Evolutionary conservation across 345 rosid species (phyloP), one percentile per base, ranked within the genome.

Genomic region (Punica granatum): DNA sequence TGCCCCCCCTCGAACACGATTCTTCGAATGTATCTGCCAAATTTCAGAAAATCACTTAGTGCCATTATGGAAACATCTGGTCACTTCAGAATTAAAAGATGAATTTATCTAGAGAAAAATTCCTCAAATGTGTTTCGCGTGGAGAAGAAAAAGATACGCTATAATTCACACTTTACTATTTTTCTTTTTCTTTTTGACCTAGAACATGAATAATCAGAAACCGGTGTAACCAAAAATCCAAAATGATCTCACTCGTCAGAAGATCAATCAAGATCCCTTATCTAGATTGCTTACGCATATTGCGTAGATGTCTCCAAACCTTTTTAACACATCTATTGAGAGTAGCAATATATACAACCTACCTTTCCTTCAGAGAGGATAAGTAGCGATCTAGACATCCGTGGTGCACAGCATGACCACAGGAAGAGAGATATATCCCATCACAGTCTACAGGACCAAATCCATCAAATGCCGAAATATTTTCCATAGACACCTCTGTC

Each of bases 331-430:
- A 56, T 56, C 3, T 26, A 2, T 56, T 26, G 7, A 56, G 61
- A 26, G 61, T 25, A 30, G 26, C 32, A 56, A 56, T 13, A 23
- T 35, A 36, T 30, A 60, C 30, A 39, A 78, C 83, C 75, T 72
- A 78, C 98, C 97, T 89, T 69, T 94, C 99, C 81, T 64, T 86
- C 80, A 91, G 72, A 19, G 96, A 94, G n/a, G 79, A 79, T 59
- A 94, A 70, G 78, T 94, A 94, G 41, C 92, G 89, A 67, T 89
- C 89, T 61, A 88, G 90, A 72, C 99, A 94, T 66, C 76, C 79
- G 76, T 91, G 96, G 84, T 94, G 99, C 72, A 94, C 98, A 28
- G 96, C 88, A 86, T 94, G 99, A 64, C 99, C 96, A 79, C 99
- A 94, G 39, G 99, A 86, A 39, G 93, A 91, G 67, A 91, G 83